Percentiles rank a stretch among this genome's conserved stretches.
These are phyloP conservation scores for Diplodia sapinea DNA, from an alignment of 2,329 filamentous ascomycete species.

Conservation along the genomic window DNA sequence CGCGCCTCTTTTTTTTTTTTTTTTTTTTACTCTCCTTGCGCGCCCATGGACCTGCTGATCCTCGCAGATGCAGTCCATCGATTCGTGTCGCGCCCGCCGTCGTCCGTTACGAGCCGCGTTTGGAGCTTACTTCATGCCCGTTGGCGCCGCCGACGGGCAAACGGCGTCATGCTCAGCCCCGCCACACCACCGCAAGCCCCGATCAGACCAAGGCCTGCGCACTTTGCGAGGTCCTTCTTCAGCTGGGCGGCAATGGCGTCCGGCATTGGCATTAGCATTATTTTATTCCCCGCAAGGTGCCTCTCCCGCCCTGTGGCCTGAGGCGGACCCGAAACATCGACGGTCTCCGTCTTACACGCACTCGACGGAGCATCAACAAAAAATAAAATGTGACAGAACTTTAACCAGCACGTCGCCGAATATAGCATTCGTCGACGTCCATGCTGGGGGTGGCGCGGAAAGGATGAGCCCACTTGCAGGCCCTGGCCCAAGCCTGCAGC, in stretches of 20 bases:
- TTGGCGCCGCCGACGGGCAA: neutral
- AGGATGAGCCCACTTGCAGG: conserved; percentile 45
- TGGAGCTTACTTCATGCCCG: conserved; percentile 14
- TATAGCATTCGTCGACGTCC: conserved; percentile 1
- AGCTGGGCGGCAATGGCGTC: conserved; percentile 14
- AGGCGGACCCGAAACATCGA: conserved; percentile 30
- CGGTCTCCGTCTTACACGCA: conserved; percentile 27
- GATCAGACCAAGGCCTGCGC: conserved; percentile 6
- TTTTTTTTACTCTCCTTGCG: conserved; percentile 6
- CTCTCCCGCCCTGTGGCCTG: conserved; percentile 20
- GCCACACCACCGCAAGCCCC: too few relatives aligned
- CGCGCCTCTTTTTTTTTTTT: neutral
- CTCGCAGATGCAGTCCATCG: neutral
- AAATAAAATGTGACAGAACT: conserved; percentile 26
- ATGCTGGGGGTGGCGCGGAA: conserved; percentile 28
- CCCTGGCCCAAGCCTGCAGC: conserved; percentile 31
- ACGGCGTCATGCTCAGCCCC: conserved; percentile 5
- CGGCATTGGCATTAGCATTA: conserved; percentile 12
- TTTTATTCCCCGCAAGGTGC: conserved; percentile 10
- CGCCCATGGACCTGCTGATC: neutral
- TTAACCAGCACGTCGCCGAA: conserved; percentile 21
- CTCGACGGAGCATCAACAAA: conserved; percentile 1
- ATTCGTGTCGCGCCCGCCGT: conserved; percentile 24
- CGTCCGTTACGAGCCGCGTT: conserved; percentile 8
- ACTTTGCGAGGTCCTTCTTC: neutral